These are phyloP conservation scores for Suillus weaverae DNA, from an alignment of 768 basidiomycete genomes.

Conservation along the genomic window DNA sequence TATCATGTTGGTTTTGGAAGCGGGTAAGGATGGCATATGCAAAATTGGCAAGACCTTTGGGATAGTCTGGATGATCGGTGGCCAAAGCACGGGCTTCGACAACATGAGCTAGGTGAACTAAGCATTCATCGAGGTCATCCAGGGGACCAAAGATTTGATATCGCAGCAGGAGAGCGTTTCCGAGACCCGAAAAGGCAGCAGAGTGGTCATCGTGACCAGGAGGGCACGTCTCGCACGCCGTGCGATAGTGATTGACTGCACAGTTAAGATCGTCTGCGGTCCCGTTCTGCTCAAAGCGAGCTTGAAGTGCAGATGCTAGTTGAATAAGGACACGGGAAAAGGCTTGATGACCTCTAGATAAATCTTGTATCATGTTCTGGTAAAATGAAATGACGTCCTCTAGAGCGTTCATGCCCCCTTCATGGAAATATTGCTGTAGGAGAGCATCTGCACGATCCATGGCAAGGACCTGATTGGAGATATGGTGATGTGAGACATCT, in stretches of 20 bases:
- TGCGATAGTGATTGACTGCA: constrained; percentile 18
- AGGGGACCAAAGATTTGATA: constrained; percentile 10
- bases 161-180: constrained; percentile 16
- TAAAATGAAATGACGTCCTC: constrained; percentile 13
- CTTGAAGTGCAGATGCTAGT: constrained; percentile 20
- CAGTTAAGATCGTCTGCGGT: constrained; percentile 23
- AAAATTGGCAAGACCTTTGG: constrained; percentile 13
- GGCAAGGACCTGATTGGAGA: neutral
- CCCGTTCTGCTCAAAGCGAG: constrained; percentile 13
- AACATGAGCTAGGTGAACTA: constrained; percentile 22
- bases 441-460: constrained; percentile 21
- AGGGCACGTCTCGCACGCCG: constrained; percentile 14
- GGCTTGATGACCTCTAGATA: constrained; percentile 16
- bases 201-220: constrained; percentile 12
- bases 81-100: constrained; percentile 15
- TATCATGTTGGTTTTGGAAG: constrained; percentile 13
- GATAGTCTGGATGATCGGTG: constrained; percentile 9
- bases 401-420: constrained; percentile 13
- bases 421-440: constrained; percentile 11
- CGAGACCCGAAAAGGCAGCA: constrained; percentile 15
- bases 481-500: neutral
- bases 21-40: constrained; percentile 15
- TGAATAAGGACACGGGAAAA: constrained; percentile 11
- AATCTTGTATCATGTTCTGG: constrained; percentile 12
- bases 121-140: constrained; percentile 23